phyloP scores from a whole-genome alignment of 352 stramenopile genomes.

The Phytophthora fragariae region DNA sequence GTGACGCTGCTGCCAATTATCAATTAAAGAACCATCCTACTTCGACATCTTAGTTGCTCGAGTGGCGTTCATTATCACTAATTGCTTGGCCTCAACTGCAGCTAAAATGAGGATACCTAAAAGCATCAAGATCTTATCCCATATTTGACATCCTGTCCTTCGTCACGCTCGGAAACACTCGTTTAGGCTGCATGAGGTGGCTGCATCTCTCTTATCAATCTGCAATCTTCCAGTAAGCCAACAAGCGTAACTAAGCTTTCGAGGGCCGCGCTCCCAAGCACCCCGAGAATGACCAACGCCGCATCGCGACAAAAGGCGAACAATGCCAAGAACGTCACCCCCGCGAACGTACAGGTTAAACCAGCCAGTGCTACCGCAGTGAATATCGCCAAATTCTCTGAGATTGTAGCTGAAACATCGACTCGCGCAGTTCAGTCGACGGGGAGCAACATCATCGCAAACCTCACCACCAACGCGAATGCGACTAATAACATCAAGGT shows the following conservation, averaged over 20 bases:
- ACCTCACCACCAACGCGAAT: constrained; percentile 1
- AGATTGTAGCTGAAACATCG: not conserved
- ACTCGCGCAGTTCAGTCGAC: constrained; percentile 1
- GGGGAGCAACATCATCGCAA: constrained; percentile 7
- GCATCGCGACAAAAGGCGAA: constrained; percentile 12
- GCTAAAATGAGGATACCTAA: not conserved
- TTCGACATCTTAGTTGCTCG: not conserved
- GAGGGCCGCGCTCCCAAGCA: not conserved
- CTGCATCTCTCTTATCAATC: not conserved
- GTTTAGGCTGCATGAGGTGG: no score
- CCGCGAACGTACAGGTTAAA: constrained; percentile 4
- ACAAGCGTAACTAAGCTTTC: not conserved
- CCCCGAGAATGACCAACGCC: constrained; percentile 16
- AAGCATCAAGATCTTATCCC: not conserved
- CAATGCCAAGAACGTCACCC: constrained; percentile 7
- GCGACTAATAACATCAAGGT: not conserved
- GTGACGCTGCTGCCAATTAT: no score
- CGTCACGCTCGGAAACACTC: no score
- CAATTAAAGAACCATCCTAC: no score
- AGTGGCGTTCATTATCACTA: not conserved
- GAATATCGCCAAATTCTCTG: constrained; percentile 1
- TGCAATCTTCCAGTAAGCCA: not conserved
- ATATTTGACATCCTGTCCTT: not conserved
- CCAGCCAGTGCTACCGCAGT: not conserved
- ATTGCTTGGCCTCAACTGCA: not conserved